Percentiles rank a stretch among this genome's conserved stretches.
These are phyloP conservation scores for Penicillium sp. DNA, from an alignment of 2,329 filamentous ascomycete genomes.

Conservation along the genomic window DNA sequence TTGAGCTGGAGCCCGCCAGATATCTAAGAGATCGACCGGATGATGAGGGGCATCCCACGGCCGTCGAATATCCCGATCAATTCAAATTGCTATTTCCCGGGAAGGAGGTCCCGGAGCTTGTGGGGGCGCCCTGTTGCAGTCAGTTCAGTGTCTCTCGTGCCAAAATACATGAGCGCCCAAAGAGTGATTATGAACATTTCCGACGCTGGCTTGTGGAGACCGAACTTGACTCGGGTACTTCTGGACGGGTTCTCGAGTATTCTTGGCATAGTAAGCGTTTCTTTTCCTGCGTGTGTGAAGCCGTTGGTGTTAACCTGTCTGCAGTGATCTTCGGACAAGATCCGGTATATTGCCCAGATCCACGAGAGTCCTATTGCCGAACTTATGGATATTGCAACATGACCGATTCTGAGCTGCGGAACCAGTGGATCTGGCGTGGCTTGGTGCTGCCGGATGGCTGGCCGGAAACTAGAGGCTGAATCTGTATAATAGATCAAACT, in stretches of 20 bases:
- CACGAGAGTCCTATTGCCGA: constrained; percentile 20
- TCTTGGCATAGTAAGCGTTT: constrained; percentile 50
- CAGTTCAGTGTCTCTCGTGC: constrained; percentile 45
- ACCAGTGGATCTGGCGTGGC: constrained; percentile 22
- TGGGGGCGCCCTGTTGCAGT: constrained; percentile 49
- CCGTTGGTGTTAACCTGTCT: too few species aligned
- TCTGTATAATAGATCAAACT: neutral
- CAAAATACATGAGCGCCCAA: constrained; percentile 40
- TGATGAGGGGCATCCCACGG: constrained; percentile 23
- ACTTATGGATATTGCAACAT: constrained; percentile 25
- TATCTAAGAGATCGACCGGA: constrained; percentile 27
- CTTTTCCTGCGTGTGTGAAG: neutral
- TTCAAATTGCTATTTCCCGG: constrained; percentile 44
- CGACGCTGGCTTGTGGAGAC: constrained; percentile 48
- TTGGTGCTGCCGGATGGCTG: constrained; percentile 17
- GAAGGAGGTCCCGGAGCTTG: constrained; percentile 33
- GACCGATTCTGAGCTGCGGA: constrained; percentile 14
- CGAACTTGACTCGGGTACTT: constrained; percentile 42
- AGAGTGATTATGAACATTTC: constrained; percentile 43
- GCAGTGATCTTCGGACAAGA: constrained; percentile 24
- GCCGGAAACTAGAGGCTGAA: constrained; percentile 7
- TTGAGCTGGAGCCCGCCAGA: constrained; percentile 32
- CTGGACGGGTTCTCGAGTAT: constrained; percentile 51
- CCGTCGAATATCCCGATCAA: constrained; percentile 28
- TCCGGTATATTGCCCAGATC: constrained; percentile 13